Conservation (phyloP, 2,329 filamentous ascomycete genomes). For the Talaromyces sp. region DNA sequence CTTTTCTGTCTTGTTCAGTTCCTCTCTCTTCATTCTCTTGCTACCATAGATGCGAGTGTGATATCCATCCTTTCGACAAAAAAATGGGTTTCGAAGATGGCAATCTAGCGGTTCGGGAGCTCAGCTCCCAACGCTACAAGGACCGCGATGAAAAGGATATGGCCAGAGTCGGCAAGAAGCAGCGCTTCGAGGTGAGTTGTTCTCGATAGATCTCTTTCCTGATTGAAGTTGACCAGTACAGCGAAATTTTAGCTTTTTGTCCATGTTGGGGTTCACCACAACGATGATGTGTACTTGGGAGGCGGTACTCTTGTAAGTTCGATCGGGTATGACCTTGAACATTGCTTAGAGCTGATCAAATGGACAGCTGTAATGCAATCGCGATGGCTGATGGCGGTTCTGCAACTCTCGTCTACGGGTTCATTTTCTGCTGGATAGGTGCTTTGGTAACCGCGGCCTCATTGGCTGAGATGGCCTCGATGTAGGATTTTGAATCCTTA, state of each 20-base stretch:
- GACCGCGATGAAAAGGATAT: background rate
- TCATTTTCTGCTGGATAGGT: slow-evolving; percentile 33
- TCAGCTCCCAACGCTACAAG: background rate
- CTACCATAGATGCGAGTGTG: too few relatives aligned
- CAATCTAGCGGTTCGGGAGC: background rate
- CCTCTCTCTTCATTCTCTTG: too few relatives aligned
- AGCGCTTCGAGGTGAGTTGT: background rate
- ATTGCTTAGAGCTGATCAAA: background rate
- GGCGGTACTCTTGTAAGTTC: slow-evolving; percentile 35
- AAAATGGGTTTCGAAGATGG: too few relatives aligned
- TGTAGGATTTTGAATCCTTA: slow-evolving; percentile 22
- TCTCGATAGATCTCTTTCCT: too few relatives aligned
- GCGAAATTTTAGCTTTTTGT: slow-evolving; percentile 42
- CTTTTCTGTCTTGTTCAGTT: too few relatives aligned
- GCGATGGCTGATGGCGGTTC: slow-evolving; percentile 26
- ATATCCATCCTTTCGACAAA: too few relatives aligned
- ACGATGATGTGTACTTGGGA: slow-evolving; percentile 43
- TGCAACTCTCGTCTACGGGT: slow-evolving; percentile 34
- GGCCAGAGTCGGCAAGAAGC: background rate
- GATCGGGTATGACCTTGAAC: background rate
- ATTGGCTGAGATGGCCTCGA: slow-evolving; percentile 34
- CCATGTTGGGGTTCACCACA: slow-evolving; percentile 41
- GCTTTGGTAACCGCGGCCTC: slow-evolving; percentile 27
- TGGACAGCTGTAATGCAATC: too few relatives aligned
- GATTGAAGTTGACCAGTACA: slow-evolving; percentile 16